Percentiles rank a stretch among this genome's conserved stretches.
phyloP scores from a whole-genome alignment of 768 basidiomycete genomes.

The Trametes cinnabarina region DNA sequence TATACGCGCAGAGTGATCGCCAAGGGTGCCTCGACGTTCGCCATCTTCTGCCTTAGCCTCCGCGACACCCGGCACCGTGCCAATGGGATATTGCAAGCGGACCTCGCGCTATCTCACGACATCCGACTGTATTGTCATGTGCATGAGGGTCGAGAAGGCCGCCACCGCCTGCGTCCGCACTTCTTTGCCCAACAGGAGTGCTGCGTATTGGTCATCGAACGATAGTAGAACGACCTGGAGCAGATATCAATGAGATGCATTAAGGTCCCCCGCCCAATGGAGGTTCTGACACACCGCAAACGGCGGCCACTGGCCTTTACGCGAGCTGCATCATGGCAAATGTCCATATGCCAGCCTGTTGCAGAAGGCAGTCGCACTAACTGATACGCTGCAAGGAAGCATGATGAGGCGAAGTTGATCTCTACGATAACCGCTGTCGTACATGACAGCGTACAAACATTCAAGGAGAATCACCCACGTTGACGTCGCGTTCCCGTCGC shows the following conservation, averaged over 20 bases:
- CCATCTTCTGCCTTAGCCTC: neutral
- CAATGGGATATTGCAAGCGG: neutral
- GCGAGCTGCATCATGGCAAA: neutral
- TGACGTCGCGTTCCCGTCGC: neutral
- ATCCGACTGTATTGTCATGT: neutral
- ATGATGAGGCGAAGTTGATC: neutral
- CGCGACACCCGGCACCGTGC: neutral
- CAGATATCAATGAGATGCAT: neutral
- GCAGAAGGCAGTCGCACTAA: neutral
- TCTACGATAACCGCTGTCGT: neutral
- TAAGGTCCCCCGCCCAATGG: neutral
- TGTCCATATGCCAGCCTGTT: neutral
- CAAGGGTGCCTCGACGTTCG: neutral
- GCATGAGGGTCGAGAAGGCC: neutral
- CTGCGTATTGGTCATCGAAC: neutral
- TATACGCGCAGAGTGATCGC: constrained; percentile 9
- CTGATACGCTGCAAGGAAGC: constrained; percentile 7
- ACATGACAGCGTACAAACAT: neutral
- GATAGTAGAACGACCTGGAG: neutral
- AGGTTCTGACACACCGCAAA: constrained; percentile 2
- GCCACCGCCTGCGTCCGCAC: neutral
- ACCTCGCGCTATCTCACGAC: constrained; percentile 5
- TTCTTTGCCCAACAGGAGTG: neutral
- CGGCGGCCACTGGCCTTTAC: neutral
- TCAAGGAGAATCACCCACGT: neutral